phyloP scores from a whole-genome alignment of 2,329 filamentous ascomycete genomes.

The Pezizomycotina sp. region DNA sequence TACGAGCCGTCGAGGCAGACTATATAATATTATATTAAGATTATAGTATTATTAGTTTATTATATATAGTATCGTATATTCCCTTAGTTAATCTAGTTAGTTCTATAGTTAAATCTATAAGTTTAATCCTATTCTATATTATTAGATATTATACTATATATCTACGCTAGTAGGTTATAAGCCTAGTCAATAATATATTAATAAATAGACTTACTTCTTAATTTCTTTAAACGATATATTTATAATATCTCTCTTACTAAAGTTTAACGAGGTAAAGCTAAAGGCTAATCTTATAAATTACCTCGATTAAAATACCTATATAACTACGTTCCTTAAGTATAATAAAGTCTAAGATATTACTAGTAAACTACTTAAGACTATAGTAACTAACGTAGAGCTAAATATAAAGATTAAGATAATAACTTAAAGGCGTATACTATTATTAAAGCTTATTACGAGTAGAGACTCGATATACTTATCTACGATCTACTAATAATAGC shows the following conservation, averaged over 20 bases:
- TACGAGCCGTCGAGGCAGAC: not conserved
- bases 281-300: not conserved
- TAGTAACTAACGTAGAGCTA: too few species aligned
- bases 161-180: constrained; percentile 1
- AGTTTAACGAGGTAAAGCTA: too few species aligned
- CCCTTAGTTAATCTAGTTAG: not conserved
- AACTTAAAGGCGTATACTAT: too few species aligned
- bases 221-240: not conserved
- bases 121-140: not conserved
- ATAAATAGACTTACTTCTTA: not conserved
- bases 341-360: not conserved
- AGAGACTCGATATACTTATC: too few species aligned
- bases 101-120: not conserved
- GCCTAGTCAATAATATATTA: constrained; percentile 1
- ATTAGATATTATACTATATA: not conserved
- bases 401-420: too few species aligned
- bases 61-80: constrained; percentile 3
- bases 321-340: constrained; percentile 1
- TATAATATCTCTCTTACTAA: not conserved
- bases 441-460: too few species aligned
- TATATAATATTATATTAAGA: not conserved
- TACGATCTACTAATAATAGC: constrained; percentile 1
- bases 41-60: constrained; percentile 1
- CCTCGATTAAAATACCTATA: not conserved
- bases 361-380: too few species aligned